Percentiles rank a stretch among this genome's conserved stretches.
Evolutionary conservation across 306 rosid genomes (phyloP).

Genomic region (Cajanus cajan): DNA sequence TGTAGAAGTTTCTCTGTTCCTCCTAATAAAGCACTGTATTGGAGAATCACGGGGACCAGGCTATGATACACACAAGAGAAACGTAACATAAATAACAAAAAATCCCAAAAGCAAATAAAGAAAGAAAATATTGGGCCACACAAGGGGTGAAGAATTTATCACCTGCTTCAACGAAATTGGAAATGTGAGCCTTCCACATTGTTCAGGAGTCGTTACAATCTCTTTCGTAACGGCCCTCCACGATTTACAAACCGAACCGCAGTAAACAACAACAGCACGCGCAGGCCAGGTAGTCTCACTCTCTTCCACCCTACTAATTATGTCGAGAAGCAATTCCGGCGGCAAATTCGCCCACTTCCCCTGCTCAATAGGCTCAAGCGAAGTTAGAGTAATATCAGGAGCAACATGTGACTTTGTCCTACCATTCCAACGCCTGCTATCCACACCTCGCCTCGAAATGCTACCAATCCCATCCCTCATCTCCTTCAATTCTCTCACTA

Average conservation of each 20-base stretch:
- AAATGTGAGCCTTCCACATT: constrained; percentile 79
- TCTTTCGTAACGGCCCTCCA: constrained; percentile 74
- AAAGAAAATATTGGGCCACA: neutral
- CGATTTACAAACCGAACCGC: constrained; percentile 85
- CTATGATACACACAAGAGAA: constrained; percentile 38
- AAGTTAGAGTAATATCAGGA: constrained; percentile 52
- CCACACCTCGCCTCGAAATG: constrained; percentile 60
- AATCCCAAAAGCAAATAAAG: neutral
- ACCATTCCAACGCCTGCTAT: constrained; percentile 53
- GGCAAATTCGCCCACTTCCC: constrained; percentile 80
- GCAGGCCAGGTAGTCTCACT: constrained; percentile 82
- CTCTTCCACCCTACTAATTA: constrained; percentile 76
- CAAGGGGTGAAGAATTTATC: neutral
- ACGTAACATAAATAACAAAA: constrained; percentile 16
- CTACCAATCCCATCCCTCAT: constrained; percentile 74
- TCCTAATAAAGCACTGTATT: constrained; percentile 77
- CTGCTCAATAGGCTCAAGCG: constrained; percentile 39
- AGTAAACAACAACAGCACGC: constrained; percentile 55
- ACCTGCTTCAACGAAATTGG: constrained; percentile 97
- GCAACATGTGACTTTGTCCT: constrained; percentile 68
- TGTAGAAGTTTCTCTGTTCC: constrained; percentile 74
- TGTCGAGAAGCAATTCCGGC: constrained; percentile 74
- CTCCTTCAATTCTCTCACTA: constrained; percentile 65
- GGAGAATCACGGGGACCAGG: constrained; percentile 85
- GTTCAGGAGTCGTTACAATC: constrained; percentile 79